Evolutionary conservation across 345 rosid species (phyloP), one percentile per base, ranked within the genome.

Genomic region (Rhodomyrtus tomentosa): DNA sequence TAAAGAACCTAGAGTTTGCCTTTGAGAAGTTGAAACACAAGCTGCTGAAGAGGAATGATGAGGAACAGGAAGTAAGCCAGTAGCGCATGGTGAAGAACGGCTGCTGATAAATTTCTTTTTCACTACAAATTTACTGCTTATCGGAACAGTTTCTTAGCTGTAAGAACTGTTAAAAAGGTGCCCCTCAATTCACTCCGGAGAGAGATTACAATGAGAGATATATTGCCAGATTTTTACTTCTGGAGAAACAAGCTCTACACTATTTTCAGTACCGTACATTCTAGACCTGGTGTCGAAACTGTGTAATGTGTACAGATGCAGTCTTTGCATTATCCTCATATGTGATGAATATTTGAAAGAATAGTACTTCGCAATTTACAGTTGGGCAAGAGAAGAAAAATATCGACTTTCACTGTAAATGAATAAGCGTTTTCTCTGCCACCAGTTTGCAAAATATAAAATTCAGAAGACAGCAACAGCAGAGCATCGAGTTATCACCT

Each of bases 1-100:
- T 92, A 82, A 79, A 83, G 89, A 88, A 89, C 84, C 89, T 91
- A 32, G 92, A 87, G 84, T 55, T 84, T 50, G 88, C 92, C 72
- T 58, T 90, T 3, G 87, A 85, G 53, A 85, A 85, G 74, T 87
- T 90, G 83, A 92, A 89, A 87, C 83, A 86, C 81, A 87, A 83
- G 90, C 89, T 92, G 86, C 81, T 10, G 45, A 82, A 88, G 79
- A 84, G 50, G 84, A 83, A 81, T 83, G 82, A 50, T 15, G 85
- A 84, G 83, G 89, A 87, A 52, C 88, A 84, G 87, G 89, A 83
- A 74, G 72, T 10, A 68, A 36, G 36, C 76, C 45, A 68, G 79
- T 18, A 68, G 79, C 18, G 45, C 45, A 68, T 36, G 79, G 18
- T 68, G 45, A 32, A 24, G 76, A 68, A 68, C 79, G 2, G 79